Percentiles rank a stretch among this genome's conserved stretches.
These are phyloP conservation scores for Berberis thunbergii DNA, from an alignment of 164 flowering plant genomes.

Conservation along the genomic window DNA sequence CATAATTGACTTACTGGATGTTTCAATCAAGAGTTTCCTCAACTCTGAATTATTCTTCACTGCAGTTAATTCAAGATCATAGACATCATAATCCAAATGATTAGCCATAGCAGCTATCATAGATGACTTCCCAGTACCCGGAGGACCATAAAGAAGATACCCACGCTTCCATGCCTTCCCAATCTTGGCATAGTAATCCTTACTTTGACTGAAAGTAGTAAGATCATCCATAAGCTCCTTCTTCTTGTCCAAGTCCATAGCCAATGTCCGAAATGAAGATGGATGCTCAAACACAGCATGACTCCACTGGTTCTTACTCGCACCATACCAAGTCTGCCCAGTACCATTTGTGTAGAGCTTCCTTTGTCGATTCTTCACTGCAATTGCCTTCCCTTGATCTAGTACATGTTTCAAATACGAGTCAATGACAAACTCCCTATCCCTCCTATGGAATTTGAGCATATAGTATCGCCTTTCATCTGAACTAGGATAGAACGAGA, in stretches of 20 bases:
- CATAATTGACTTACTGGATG: slow-evolving; percentile 40
- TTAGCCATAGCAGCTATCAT: slow-evolving; percentile 75
- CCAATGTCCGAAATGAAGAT: slow-evolving; percentile 41
- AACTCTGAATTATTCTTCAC: slow-evolving; percentile 47
- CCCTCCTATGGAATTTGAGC: slow-evolving; percentile 21
- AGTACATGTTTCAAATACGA: slow-evolving; percentile 31
- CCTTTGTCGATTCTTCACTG: slow-evolving; percentile 24
- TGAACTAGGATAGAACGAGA: slow-evolving; percentile 13
- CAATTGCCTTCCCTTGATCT: slow-evolving; percentile 25
- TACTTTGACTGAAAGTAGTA: slow-evolving; percentile 21
- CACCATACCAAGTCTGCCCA: slow-evolving; percentile 4
- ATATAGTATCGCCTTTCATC: slow-evolving; percentile 22
- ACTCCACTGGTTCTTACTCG: slow-evolving; percentile 24
- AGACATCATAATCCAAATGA: slow-evolving; percentile 42
- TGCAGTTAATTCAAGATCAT: slow-evolving; percentile 53
- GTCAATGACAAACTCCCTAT: slow-evolving; percentile 20
- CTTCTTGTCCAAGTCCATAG: slow-evolving; percentile 43
- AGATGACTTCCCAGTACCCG: slow-evolving; percentile 65
- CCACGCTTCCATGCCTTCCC: slow-evolving; percentile 69
- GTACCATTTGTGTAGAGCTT: slow-evolving; percentile 35
- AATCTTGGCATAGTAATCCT: slow-evolving; percentile 39
- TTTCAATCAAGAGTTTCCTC: slow-evolving; percentile 44
- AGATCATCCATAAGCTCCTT: slow-evolving; percentile 39
- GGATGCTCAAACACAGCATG: slow-evolving; percentile 45
- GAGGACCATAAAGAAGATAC: slow-evolving; percentile 56